Conservation (phyloP, 306 rosid genomes). For the Trifolium dubium region DNA sequence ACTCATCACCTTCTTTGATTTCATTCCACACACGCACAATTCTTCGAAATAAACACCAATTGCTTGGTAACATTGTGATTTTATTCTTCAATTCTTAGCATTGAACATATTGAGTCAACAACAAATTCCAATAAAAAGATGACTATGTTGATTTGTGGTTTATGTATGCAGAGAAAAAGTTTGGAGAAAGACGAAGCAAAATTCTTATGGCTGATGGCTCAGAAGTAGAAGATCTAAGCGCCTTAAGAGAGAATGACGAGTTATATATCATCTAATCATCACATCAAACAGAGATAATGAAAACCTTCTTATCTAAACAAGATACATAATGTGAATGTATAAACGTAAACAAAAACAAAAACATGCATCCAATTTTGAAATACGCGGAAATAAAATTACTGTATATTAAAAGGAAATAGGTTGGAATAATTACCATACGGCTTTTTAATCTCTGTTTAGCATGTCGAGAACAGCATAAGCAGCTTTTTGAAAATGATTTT, state of each 20-base stretch:
- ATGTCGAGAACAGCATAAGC: constrained; percentile 73
- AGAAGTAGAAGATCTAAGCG: constrained; percentile 68
- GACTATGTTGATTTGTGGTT: constrained; percentile 28
- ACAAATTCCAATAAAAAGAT: constrained; percentile 11
- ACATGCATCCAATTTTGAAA: not conserved
- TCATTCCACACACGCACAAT: constrained; percentile 10
- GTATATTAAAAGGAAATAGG: not conserved
- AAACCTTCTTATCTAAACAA: constrained; percentile 17
- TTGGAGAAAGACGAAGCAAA: constrained; percentile 69
- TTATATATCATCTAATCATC: constrained; percentile 60
- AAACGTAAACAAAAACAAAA: constrained; percentile 8
- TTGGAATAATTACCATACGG: constrained; percentile 39
- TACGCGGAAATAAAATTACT: not conserved
- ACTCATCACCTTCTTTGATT: not conserved
- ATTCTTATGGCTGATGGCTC: constrained; percentile 77
- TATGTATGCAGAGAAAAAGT: constrained; percentile 67
- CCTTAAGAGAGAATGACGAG: constrained; percentile 72
- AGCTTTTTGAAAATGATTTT: constrained; percentile 74
- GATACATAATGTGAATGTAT: not conserved
- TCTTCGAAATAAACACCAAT: constrained; percentile 5
- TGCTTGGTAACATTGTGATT: constrained; percentile 7
- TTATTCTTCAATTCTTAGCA: constrained; percentile 17
- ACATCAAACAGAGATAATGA: constrained; percentile 14
- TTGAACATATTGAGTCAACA: constrained; percentile 19
- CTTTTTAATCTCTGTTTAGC: constrained; percentile 56